A percentile compares a stretch with the other conserved stretches of the same genome.
phyloP scores from a whole-genome alignment of 345 rosid species.

The Rhizophora apiculata region DNA sequence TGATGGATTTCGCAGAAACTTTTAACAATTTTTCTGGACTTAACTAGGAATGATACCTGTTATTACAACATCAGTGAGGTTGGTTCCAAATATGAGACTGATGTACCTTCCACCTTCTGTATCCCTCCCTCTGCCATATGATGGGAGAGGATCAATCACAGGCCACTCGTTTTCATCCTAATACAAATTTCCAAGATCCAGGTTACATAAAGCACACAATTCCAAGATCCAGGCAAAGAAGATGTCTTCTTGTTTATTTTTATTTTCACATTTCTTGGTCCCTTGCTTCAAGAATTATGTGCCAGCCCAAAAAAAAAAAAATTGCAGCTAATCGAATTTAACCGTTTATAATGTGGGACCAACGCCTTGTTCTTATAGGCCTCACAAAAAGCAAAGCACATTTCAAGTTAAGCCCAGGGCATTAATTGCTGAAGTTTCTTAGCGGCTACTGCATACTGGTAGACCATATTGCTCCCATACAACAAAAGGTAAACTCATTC shows the following conservation, averaged over 20 bases:
- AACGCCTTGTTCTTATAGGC: neutral
- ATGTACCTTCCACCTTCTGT: slow-evolving; percentile 39
- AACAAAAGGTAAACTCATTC: too few relatives aligned
- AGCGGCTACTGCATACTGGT: neutral
- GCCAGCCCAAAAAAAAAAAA: too few relatives aligned
- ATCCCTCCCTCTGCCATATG: slow-evolving; percentile 50
- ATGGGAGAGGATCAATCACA: slow-evolving; percentile 40
- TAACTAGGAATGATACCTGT: slow-evolving; percentile 26
- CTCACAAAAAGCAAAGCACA: neutral
- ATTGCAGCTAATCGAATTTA: neutral
- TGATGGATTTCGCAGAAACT: neutral
- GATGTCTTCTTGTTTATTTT: neutral
- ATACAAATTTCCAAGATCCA: slow-evolving; percentile 7
- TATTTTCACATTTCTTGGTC: too few relatives aligned
- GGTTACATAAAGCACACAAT: neutral
- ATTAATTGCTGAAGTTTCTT: slow-evolving; percentile 5
- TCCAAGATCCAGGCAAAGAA: neutral
- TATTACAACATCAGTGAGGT: slow-evolving; percentile 42
- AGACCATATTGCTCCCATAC: neutral
- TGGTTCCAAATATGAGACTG: slow-evolving; percentile 47
- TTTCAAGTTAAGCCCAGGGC: neutral
- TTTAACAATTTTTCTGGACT: neutral
- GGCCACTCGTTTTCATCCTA: slow-evolving; percentile 39
- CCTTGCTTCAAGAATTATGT: too few relatives aligned
- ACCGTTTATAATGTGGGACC: slow-evolving; percentile 5